Evolutionary conservation across 1,284 basidiomycete species (phyloP).

Genomic region (Marasmius fiardii): DNA sequence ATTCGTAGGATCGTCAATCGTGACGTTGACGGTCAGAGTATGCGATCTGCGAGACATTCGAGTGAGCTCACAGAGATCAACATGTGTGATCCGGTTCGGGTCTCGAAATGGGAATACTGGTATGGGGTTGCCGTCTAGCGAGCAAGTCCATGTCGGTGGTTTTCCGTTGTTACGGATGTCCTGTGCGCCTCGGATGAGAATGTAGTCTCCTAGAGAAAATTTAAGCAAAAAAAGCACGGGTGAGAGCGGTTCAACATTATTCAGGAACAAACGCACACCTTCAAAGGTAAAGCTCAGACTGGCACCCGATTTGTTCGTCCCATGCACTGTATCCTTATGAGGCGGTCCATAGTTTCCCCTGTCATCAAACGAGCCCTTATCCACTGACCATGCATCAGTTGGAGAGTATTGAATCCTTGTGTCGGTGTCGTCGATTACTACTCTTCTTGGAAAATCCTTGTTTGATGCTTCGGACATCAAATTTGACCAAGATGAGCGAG

Average conservation of each 20-base stretch:
- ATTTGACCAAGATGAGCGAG: background rate
- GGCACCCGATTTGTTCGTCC: background rate
- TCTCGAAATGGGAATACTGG: conserved; percentile 20
- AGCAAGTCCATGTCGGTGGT: conserved; percentile 25
- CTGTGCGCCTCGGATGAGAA: background rate
- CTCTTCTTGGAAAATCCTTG: background rate
- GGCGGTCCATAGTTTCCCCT: background rate
- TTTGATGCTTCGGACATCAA: background rate
- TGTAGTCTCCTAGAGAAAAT: background rate
- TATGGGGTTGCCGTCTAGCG: conserved; percentile 22
- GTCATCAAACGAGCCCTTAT: background rate
- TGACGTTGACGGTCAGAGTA: conserved; percentile 22
- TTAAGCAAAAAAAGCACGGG: background rate
- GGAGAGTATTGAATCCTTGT: background rate
- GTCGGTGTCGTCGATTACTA: background rate
- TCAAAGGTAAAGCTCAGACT: background rate
- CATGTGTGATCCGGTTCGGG: conserved; percentile 21
- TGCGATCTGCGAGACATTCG: conserved; percentile 20
- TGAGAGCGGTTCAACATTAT: too few relatives aligned
- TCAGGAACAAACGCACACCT: background rate
- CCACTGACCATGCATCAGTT: background rate
- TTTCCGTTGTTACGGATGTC: background rate
- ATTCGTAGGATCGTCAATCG: conserved; percentile 13
- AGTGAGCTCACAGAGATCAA: conserved; percentile 18
- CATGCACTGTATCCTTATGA: background rate